phyloP scores from a whole-genome alignment of 2,329 filamentous ascomycete species.

The Talaromyces piceae region DNA sequence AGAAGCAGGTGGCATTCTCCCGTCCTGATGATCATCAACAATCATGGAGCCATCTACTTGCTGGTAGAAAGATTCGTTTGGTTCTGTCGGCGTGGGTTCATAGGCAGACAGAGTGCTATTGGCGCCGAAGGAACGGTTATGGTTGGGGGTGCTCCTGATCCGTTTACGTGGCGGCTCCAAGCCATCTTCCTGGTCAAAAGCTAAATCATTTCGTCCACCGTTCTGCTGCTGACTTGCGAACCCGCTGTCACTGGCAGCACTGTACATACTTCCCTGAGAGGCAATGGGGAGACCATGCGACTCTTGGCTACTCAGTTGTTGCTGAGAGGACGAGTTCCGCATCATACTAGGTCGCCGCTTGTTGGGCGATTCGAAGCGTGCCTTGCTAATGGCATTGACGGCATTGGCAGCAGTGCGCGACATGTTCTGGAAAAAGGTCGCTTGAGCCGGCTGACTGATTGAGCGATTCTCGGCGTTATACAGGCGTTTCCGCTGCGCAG shows the following conservation, averaged over 20 bases:
- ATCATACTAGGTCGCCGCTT: slow-evolving; percentile 62
- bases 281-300: slow-evolving; percentile 62
- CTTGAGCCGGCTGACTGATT: slow-evolving; percentile 56
- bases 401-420: slow-evolving; percentile 88
- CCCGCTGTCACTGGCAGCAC: slow-evolving; percentile 66
- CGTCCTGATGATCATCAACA: slow-evolving; percentile 26
- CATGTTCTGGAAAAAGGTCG: slow-evolving; percentile 96
- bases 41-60: slow-evolving; percentile 27
- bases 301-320: slow-evolving; percentile 49
- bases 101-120: slow-evolving; percentile 31
- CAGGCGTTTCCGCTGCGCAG: slow-evolving; percentile 83
- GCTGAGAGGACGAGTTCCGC: slow-evolving; percentile 51
- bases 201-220: slow-evolving; percentile 21
- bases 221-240: slow-evolving; percentile 55
- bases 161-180: slow-evolving; percentile 78
- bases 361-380: slow-evolving; percentile 80
- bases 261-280: slow-evolving; percentile 69
- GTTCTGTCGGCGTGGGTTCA: slow-evolving; percentile 39
- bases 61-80: slow-evolving; percentile 41
- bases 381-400: slow-evolving; percentile 93
- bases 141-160: slow-evolving; percentile 51
- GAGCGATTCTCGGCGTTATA: slow-evolving; percentile 72
- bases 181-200: slow-evolving; percentile 51
- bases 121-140: slow-evolving; percentile 29
- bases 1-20: slow-evolving; percentile 40